Percentiles rank a stretch among this genome's conserved stretches.
Conservation (phyloP, 2,329 filamentous ascomycete genomes). For the Phyllosticta citriasiana region DNA sequence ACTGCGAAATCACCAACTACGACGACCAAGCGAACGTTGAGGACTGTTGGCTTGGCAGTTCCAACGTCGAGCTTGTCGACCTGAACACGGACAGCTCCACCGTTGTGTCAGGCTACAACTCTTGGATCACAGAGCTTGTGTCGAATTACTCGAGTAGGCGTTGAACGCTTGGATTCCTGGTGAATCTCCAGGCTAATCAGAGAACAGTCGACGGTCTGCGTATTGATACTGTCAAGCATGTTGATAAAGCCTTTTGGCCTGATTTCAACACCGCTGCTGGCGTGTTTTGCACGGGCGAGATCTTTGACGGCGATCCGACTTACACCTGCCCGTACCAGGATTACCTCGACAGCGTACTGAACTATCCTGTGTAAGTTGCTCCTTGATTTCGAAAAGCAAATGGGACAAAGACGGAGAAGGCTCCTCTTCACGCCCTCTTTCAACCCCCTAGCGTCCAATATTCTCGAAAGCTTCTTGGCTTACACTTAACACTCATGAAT, state of each 20-base stretch:
- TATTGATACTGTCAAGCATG: slow-evolving; percentile 30
- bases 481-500: too few relatives aligned
- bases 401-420: too few relatives aligned
- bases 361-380: slow-evolving; percentile 21
- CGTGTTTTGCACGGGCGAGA: slow-evolving; percentile 30
- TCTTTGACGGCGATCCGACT: slow-evolving; percentile 22
- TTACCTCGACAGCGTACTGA: slow-evolving; percentile 26
- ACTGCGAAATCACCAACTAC: slow-evolving; percentile 48
- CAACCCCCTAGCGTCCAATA: background rate
- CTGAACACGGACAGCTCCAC: slow-evolving; percentile 32
- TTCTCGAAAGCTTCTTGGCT: too few relatives aligned
- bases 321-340: slow-evolving; percentile 28
- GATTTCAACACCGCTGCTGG: slow-evolving; percentile 25
- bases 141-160: slow-evolving; percentile 26
- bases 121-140: slow-evolving; percentile 11
- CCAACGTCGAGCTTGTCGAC: slow-evolving; percentile 35
- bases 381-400: background rate
- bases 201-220: slow-evolving; percentile 28
- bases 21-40: slow-evolving; percentile 37
- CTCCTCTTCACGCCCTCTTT: background rate
- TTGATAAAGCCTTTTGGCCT: slow-evolving; percentile 27
- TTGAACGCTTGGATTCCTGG: background rate
- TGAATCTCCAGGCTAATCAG: background rate
- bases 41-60: slow-evolving; percentile 43
- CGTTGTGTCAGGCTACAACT: slow-evolving; percentile 2